Evolutionary conservation across 176 grass and related monocot species (phyloP).

Genomic region (Oryza meridionalis): DNA sequence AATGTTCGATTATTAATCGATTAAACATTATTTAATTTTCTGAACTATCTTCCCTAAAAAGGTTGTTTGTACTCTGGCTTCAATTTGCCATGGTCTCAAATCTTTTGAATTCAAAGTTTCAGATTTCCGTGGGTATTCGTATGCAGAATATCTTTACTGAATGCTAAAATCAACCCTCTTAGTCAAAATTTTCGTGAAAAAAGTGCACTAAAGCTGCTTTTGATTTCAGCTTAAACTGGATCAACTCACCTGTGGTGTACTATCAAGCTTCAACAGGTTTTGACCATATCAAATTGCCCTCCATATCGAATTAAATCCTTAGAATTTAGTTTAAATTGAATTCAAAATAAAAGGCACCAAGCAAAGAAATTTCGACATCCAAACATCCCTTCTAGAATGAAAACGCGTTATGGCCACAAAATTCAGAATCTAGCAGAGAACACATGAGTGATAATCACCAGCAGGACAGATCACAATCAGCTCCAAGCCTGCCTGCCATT

Average conservation of each 20-base stretch:
- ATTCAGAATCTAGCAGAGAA: not conserved
- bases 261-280: not conserved
- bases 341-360: not conserved
- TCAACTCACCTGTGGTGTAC: not conserved
- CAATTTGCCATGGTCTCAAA: not conserved
- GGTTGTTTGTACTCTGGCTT: not conserved
- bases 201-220: not conserved
- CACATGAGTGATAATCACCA: conserved; percentile 7
- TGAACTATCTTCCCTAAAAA: not conserved
- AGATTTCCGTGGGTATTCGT: not conserved
- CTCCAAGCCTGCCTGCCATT: conserved; percentile 32
- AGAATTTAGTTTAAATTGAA: not conserved
- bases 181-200: not conserved
- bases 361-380: not conserved
- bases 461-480: conserved; percentile 20
- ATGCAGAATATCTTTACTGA: not conserved
- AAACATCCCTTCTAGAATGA: not conserved
- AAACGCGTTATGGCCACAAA: not conserved
- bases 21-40: not conserved
- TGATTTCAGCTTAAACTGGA: not conserved
- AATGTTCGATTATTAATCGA: conserved; percentile 11
- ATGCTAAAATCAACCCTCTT: not conserved
- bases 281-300: not conserved
- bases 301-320: not conserved
- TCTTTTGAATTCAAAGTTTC: not conserved